Evolutionary conservation across 2,329 filamentous ascomycete genomes (phyloP), one percentile per base, ranked within the genome.

Genomic region (Alternaria atra): DNA sequence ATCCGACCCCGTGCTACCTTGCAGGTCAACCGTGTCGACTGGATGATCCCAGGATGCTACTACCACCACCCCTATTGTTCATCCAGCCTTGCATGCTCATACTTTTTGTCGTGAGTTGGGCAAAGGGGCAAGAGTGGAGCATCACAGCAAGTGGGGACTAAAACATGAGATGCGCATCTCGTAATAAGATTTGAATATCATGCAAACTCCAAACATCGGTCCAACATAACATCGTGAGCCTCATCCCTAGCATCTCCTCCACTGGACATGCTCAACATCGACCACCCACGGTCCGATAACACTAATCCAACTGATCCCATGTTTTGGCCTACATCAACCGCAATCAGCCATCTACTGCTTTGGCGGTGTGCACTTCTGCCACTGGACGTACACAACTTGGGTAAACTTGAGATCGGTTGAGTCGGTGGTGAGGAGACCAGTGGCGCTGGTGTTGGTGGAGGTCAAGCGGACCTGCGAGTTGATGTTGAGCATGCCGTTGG

Each of bases 401-500:
- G 72, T 78, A 72, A 84, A 81, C 71, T 83, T 83, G 61, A 81
- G 80, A 71, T 84, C 82, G 56, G 82, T 77, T n/a, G 81, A 82
- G 69, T 84, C 82, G 65, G 81, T 82, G 48, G 81, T 83, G 63
- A 84, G 75, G 17, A 81, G 67, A 57, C 82, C 82, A 23, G 66
- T 73, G 37, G 76, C 76, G 5, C 67, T 69, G 29, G 67, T 29
- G 63, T 73, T 71, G 30, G 67, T 68, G 58, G 68, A 68, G 7
- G 73, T 76, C 60, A 84, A 71, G 63, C 81, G 81, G 66, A 79
- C 78, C 68, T 84, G 82, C 30, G 82, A 84, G 78, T 86, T 85
- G 79, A 86, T 83, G 77, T 85, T 85, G 68, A 86, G 79, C 63
- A 83, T 75, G 58, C 82, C 82, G 39, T 81, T 78, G 23, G 75